Conservation (phyloP, 2,329 filamentous ascomycete genomes). For the Chaetomium sp. region DNA sequence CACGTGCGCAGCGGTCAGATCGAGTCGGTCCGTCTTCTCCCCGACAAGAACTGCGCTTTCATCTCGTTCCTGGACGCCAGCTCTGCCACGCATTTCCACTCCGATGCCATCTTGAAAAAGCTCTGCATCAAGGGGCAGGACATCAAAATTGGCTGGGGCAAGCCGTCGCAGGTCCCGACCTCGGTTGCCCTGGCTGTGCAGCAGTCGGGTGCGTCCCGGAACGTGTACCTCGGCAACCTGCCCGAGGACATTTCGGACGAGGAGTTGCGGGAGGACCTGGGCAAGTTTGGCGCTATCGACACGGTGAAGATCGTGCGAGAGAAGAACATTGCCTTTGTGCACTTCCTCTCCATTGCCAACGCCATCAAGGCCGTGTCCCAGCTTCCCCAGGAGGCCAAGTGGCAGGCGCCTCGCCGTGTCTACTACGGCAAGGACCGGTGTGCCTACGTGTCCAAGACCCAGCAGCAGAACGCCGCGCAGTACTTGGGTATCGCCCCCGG, state of each 20-base stretch:
- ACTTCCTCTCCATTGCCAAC: conserved; percentile 95
- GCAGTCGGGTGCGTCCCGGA: conserved; percentile 92
- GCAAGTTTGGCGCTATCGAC: conserved; percentile 94
- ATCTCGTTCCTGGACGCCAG: conserved; percentile 98
- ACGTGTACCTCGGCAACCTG: conserved; percentile 93
- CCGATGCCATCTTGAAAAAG: conserved; percentile 99
- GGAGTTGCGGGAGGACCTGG: conserved; percentile 87
- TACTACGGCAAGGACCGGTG: conserved; percentile 99
- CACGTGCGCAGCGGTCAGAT: conserved; percentile 97
- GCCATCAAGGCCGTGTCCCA: conserved; percentile 97
- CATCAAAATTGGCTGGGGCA: conserved; percentile 99
- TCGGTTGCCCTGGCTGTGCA: conserved; percentile 96
- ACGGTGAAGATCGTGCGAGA: conserved; percentile 97
- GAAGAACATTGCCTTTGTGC: conserved; percentile 96
- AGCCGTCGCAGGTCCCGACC: conserved; percentile 94
- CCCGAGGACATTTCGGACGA: conserved; percentile 86
- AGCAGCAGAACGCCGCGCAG: conserved; percentile 97
- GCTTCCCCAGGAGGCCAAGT: conserved; percentile 91
- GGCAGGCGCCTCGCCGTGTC: conserved; percentile 90
- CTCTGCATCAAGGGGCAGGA: conserved; percentile 97
- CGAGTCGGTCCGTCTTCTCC: conserved; percentile 92
- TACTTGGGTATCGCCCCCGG: conserved; percentile 95
- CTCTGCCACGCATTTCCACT: conserved; percentile 98
- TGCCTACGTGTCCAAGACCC: conserved; percentile 97
- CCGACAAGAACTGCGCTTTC: conserved; percentile 99